Base-by-base conservation (phyloP, 2,329 filamentous ascomycete genomes). In the Rutstroemia sp. region DNA sequence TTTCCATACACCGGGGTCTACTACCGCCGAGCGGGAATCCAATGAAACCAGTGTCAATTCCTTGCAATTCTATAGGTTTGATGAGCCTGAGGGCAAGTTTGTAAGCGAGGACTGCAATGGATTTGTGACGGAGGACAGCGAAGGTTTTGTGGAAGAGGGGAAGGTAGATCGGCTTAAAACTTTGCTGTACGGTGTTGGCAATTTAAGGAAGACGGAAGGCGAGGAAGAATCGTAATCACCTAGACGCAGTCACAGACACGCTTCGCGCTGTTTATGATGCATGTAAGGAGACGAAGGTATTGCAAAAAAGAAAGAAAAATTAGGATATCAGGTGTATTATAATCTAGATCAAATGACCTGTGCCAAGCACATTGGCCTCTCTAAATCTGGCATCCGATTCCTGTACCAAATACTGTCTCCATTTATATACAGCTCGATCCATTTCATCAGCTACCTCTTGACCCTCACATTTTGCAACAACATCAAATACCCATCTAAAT, bases 1-100 rank as follows among this genome's bases (percentile, higher is more conserved):
- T 40, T 65, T 80, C 53, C 79, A 81, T 60, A 70, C 76, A 52
- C 64, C 75, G 36, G 73, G 73, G 14, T 81, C 78, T n/a, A 78
- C 71, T 4, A 73, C 72, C 34, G 67, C 71, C 49, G 70, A 67
- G 14, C 64, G 52, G 49, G 48, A 62, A 19, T 42, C n/a, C 16
- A 42, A 42, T 17, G 39, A 42, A 17, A 6, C 39, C 16, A 42
- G 19, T 19, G n/a, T 62, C 9, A 53, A 50, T 16, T 47, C 60
- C 10, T 40, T 65, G 12, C 52, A 56, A 23, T 46, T 47, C 2
- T 63, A 63, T 16, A 45, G 44, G 23, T 61, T 61, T 27, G 19
- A 57, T 34, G 30, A 34, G 30, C 30, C 30, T 10, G 30, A 34
- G 10, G 48, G 45, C 9, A 39, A 40, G 5, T 48, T 61, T n/a